These are phyloP conservation scores for Ceratobasidium sp. DNA, from an alignment of 1,284 basidiomycete species.

Conservation along the genomic window DNA sequence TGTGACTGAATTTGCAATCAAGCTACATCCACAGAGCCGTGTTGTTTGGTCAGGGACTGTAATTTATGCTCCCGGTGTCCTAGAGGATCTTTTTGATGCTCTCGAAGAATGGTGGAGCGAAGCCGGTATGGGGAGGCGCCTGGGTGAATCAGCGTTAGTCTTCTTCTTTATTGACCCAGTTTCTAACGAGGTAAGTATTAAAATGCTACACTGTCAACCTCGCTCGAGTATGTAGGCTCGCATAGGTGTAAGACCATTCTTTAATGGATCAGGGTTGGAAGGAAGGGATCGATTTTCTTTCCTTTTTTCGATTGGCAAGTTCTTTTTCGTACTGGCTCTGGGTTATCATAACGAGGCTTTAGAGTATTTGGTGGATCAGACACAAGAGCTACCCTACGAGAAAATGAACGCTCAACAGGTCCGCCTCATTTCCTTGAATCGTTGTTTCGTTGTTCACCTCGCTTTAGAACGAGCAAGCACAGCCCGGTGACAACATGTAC, in stretches of 20 bases:
- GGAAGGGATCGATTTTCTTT: conserved; percentile 1
- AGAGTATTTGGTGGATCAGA: conserved; percentile 17
- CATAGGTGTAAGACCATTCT: conserved; percentile 25
- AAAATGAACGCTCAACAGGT: conserved; percentile 29
- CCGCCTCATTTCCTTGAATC: no score
- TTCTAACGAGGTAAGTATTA: neutral
- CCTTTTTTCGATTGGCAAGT: conserved; percentile 2
- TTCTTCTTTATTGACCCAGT: conserved; percentile 21
- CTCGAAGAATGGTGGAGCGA: conserved; percentile 23
- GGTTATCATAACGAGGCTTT: neutral
- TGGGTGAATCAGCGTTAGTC: conserved; percentile 6
- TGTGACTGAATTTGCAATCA: conserved; percentile 39
- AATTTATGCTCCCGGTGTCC: neutral
- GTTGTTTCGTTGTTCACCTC: neutral
- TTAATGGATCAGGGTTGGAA: conserved; percentile 10
- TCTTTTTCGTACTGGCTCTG: neutral
- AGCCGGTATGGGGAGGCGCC: neutral
- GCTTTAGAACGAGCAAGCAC: conserved; percentile 28
- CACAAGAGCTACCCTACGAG: conserved; percentile 20
- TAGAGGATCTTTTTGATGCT: conserved; percentile 12
- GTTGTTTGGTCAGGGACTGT: conserved; percentile 28
- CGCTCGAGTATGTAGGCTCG: no score
- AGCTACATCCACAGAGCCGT: conserved; percentile 34
- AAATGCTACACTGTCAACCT: neutral
- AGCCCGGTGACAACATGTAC: conserved; percentile 27